Percentiles rank a stretch among this genome's conserved stretches.
Conservation (phyloP, 163 green algal species). For the Chloromonas sp. region DNA sequence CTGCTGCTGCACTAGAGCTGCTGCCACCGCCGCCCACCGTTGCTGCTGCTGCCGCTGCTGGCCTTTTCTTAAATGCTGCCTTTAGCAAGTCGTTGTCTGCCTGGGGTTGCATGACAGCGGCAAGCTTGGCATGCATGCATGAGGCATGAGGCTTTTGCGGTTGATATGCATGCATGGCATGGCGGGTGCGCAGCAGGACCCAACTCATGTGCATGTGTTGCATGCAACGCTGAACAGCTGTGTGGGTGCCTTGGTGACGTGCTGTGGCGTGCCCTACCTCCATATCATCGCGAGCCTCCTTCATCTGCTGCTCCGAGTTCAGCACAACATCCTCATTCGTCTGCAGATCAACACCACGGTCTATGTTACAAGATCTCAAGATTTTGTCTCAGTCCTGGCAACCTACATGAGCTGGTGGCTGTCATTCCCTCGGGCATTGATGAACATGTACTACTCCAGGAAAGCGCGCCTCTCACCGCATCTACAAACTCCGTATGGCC, state of each 20-base stretch:
- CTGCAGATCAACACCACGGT: constrained; percentile 11
- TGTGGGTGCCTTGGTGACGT: background rate
- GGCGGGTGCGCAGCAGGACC: no score
- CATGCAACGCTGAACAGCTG: no score
- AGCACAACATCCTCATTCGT: constrained; percentile 37
- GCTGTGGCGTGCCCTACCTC: constrained; percentile 21
- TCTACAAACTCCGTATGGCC: constrained; percentile 69
- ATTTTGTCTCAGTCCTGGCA: background rate
- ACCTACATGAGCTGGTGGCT: background rate
- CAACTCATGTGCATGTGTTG: no score
- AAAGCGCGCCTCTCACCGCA: background rate
- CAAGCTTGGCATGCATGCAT: no score
- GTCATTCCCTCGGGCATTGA: background rate
- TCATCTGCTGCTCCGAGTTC: constrained; percentile 71
- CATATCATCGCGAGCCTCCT: constrained; percentile 35
- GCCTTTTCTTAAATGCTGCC: no score
- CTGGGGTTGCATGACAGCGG: no score
- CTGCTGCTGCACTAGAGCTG: background rate
- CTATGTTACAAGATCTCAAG: background rate
- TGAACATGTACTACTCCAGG: no score
- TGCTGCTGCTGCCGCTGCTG: no score
- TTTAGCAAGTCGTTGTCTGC: no score
- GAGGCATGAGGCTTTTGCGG: no score
- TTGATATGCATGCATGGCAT: no score
- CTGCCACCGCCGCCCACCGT: background rate